Conservation (phyloP, 495 filamentous ascomycete species). For the Lasiosphaeria hispida region DNA sequence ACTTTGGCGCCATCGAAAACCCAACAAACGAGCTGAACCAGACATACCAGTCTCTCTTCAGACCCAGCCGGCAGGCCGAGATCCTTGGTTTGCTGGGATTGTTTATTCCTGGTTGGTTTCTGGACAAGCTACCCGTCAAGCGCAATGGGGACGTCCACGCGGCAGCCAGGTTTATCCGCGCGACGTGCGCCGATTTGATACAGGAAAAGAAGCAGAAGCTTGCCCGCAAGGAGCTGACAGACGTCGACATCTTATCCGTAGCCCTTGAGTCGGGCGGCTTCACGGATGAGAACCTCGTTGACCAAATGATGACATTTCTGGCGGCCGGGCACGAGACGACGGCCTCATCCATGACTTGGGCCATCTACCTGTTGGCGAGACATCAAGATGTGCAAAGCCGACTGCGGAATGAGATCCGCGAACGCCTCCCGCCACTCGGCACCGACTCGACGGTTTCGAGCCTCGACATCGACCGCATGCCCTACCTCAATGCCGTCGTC, state of each 20-base stretch:
- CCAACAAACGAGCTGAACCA: slow-evolving; percentile 60
- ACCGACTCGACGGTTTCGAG: slow-evolving; percentile 45
- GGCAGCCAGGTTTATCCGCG: slow-evolving; percentile 58
- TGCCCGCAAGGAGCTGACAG: slow-evolving; percentile 48
- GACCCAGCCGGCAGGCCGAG: slow-evolving; percentile 36
- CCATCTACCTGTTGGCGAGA: slow-evolving; percentile 48
- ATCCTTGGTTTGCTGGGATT: slow-evolving; percentile 45
- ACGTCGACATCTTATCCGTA: slow-evolving; percentile 78
- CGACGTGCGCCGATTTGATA: slow-evolving; percentile 64
- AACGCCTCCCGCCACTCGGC: slow-evolving; percentile 58
- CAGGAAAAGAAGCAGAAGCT: slow-evolving; percentile 63
- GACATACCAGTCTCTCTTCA: slow-evolving; percentile 64
- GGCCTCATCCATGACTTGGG: slow-evolving; percentile 56
- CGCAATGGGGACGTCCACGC: slow-evolving; percentile 60
- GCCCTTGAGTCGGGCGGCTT: slow-evolving; percentile 76
- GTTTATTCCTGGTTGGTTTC: slow-evolving; percentile 50
- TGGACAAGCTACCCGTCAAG: slow-evolving; percentile 58
- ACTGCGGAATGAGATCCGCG: slow-evolving; percentile 55
- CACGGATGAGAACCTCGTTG: slow-evolving; percentile 73
- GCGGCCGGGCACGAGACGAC: slow-evolving; percentile 84
- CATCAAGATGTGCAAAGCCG: slow-evolving; percentile 47
- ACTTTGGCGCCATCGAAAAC: slow-evolving; percentile 70
- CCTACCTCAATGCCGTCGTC: slow-evolving; percentile 54
- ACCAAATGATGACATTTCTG: slow-evolving; percentile 95
- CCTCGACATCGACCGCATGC: slow-evolving; percentile 52